Evolutionary conservation across 345 rosid species (phyloP), one percentile per base, ranked within the genome.

Genomic region (Rhizophora apiculata): DNA sequence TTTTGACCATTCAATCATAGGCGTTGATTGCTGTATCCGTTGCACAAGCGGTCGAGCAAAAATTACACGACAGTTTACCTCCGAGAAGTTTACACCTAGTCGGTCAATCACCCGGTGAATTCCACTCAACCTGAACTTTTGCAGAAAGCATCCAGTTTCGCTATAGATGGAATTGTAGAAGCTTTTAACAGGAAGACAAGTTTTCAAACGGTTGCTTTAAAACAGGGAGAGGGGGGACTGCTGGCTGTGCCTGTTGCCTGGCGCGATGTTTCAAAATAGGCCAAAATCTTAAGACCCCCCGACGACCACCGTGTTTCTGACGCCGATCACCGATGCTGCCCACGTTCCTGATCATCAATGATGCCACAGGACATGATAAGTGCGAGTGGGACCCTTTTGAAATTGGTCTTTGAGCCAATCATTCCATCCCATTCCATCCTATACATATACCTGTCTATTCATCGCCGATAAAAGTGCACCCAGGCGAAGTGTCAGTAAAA

Each of bases 131-230:
- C 46, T 39, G 46, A 39, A 39, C 46, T 39, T 11, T 39, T 39
- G 46, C 46, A 11, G 46, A 39, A 39, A 39, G 43, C 18, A 9
- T 51, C 16, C 16, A 10, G 59, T 26, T 8, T 36, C 24, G 63
- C 62, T 32, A 63, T 46, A 57, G 22, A 20, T 21, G 69, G 48
- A 63, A 39, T 21, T 15, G 29, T 51, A 58, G 65, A 58, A 64
- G 34, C 60, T 72, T 46, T 46, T 46, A 18, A 30, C 51, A 46
- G 65, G 20, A 59, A 48, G 56, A 72, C 59, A 31, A 51, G 22
- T 9, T 30, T 19, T 4, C 26, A 0, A 13, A 57, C 19, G 48
- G 48, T 27, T 64, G 37, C 55, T 8, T 9, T 27, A 63, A 67
- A 69, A 46, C 61, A 39, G 48, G 10, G 16, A 39, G 36, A 34